Evolutionary conservation across 345 rosid genomes (phyloP).

Genomic region (Citrus unshiu): DNA sequence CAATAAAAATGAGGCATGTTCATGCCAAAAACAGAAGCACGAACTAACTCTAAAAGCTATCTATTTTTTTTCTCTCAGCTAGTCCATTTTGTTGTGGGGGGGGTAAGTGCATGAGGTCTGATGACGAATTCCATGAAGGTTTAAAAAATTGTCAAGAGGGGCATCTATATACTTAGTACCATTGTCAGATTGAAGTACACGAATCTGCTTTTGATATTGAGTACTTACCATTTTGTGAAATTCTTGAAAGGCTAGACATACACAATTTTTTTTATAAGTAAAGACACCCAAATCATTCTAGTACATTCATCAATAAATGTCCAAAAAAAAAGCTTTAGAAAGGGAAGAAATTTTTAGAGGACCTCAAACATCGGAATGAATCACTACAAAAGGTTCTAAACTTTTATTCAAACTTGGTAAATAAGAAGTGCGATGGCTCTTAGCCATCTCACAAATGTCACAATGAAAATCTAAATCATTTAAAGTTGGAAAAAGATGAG

Average conservation of each 20-base stretch:
- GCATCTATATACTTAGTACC: background rate
- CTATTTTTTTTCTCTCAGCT: background rate
- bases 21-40: background rate
- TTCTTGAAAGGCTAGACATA: background rate
- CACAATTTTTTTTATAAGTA: background rate
- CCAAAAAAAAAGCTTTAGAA: background rate
- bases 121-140: background rate
- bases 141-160: background rate
- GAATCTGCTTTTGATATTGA: background rate
- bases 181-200: background rate
- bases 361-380: background rate
- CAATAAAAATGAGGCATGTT: background rate
- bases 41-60: background rate
- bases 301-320: conserved; percentile 8
- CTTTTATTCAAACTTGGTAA: background rate
- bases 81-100: background rate
- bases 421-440: background rate
- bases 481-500: background rate
- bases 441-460: background rate
- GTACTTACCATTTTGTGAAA: background rate
- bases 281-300: background rate
- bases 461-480: background rate
- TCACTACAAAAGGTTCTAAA: background rate
- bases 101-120: background rate
- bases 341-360: no score